phyloP scores from a whole-genome alignment of 2,329 filamentous ascomycete species.

The Colletotrichum ledebouriae region DNA sequence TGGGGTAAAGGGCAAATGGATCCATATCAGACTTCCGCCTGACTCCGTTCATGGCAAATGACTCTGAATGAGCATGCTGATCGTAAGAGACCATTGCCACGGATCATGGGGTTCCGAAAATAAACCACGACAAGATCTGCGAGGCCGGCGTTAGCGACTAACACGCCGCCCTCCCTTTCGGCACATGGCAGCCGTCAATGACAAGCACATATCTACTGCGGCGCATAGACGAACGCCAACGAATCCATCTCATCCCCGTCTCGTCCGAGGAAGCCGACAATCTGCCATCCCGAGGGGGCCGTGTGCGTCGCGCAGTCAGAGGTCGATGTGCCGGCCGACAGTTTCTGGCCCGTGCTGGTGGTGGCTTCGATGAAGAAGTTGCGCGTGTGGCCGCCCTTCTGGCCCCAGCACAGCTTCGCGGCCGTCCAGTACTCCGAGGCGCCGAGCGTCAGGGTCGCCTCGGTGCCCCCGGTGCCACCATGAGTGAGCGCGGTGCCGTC shows the following conservation, averaged over 20 bases:
- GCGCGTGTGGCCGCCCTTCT: conserved; percentile 60
- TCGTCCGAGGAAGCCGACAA: conserved; percentile 67
- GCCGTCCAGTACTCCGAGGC: conserved; percentile 62
- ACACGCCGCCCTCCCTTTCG: background rate
- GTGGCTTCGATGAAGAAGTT: conserved; percentile 69
- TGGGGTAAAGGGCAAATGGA: background rate
- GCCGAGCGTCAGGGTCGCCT: conserved; percentile 58
- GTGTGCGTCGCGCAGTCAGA: conserved; percentile 60
- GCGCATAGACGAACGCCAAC: conserved; percentile 62
- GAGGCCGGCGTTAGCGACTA: background rate
- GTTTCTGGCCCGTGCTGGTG: conserved; percentile 61
- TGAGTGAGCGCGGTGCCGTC: conserved; percentile 65
- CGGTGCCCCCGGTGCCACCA: conserved; percentile 66
- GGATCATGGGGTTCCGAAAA: background rate
- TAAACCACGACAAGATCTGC: conserved; percentile 11
- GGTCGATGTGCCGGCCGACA: conserved; percentile 61
- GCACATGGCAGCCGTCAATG: conserved; percentile 6
- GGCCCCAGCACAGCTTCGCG: conserved; percentile 64
- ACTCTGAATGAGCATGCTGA: background rate
- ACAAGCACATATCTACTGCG: conserved; percentile 23
- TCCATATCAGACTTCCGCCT: conserved; percentile 6
- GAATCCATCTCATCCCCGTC: conserved; percentile 69
- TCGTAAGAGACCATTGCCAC: background rate
- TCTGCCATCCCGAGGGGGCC: conserved; percentile 63
- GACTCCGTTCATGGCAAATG: background rate